phyloP scores from a whole-genome alignment of 2,329 filamentous ascomycete species.

The Cyphellophora europaea region DNA sequence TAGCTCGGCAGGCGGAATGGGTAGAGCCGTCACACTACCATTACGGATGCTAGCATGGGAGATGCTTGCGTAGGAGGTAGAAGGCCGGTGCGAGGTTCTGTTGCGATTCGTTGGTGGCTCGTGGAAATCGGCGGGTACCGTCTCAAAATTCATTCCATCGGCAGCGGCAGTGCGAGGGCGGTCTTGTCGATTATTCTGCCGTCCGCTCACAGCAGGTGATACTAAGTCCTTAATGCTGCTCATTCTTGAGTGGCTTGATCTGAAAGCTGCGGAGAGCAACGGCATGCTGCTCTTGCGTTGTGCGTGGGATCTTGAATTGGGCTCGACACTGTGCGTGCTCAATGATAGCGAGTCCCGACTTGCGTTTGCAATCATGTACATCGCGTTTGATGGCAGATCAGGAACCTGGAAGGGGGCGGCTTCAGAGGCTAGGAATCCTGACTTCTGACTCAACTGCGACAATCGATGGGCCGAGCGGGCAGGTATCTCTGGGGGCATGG shows the following conservation, averaged over 20 bases:
- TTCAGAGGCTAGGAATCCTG: slow-evolving; percentile 13
- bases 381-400: slow-evolving; percentile 13
- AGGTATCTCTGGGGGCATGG: slow-evolving; percentile 1
- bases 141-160: not conserved
- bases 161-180: not conserved
- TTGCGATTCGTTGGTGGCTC: not conserved
- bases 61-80: not conserved
- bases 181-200: too few relatives aligned
- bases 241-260: slow-evolving; percentile 11
- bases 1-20: too few relatives aligned
- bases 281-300: slow-evolving; percentile 13
- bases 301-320: slow-evolving; percentile 2
- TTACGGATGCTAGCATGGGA: too few relatives aligned
- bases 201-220: not conserved
- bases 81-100: not conserved
- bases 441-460: slow-evolving; percentile 8
- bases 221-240: slow-evolving; percentile 18
- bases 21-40: too few relatives aligned
- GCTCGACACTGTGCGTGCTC: slow-evolving; percentile 1
- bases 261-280: slow-evolving; percentile 11
- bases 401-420: slow-evolving; percentile 13
- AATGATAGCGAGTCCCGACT: slow-evolving; percentile 12
- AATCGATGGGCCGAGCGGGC: slow-evolving; percentile 8
- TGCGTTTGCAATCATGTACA: slow-evolving; percentile 14
- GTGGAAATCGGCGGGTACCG: slow-evolving; percentile 1